A percentile compares a stretch with the other conserved stretches of the same genome.
These are phyloP conservation scores for Lachnellula subtilissima DNA, from an alignment of 2,329 filamentous ascomycete genomes.

Conservation along the genomic window DNA sequence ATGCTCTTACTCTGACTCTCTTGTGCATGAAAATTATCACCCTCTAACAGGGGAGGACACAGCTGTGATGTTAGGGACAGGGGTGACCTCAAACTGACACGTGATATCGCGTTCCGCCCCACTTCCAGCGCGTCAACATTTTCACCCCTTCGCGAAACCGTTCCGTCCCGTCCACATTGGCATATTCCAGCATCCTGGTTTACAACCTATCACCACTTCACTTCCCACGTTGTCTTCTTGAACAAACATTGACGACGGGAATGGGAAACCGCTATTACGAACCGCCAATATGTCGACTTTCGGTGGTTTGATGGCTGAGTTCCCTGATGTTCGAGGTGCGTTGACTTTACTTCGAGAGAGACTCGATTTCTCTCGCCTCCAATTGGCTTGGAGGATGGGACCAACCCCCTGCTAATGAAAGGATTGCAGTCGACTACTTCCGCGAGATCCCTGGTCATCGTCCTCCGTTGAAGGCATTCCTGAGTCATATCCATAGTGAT, in stretches of 20 bases:
- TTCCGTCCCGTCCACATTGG: not conserved
- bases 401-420: constrained; percentile 1
- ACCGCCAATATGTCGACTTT: constrained; percentile 66
- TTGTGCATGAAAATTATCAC: too few relatives aligned
- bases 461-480: constrained; percentile 75
- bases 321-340: constrained; percentile 69
- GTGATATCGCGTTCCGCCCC: not conserved
- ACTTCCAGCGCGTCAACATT: too few relatives aligned
- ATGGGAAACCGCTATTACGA: not conserved
- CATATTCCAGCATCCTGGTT: not conserved
- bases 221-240: not conserved
- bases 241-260: not conserved
- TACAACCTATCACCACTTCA: not conserved
- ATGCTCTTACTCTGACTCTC: too few relatives aligned
- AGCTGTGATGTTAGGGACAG: too few relatives aligned
- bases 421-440: constrained; percentile 71
- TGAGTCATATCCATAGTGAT: constrained; percentile 90
- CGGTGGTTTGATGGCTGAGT: constrained; percentile 67
- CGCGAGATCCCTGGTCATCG: constrained; percentile 48
- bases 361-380: not conserved
- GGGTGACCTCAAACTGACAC: not conserved
- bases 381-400: not conserved
- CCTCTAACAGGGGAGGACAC: too few relatives aligned
- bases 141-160: not conserved
- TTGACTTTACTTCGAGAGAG: constrained; percentile 2